Percentiles rank a stretch among this genome's conserved stretches.
These are phyloP conservation scores for Aspergillus candidus DNA, from an alignment of 2,329 filamentous ascomycete species.

Conservation along the genomic window DNA sequence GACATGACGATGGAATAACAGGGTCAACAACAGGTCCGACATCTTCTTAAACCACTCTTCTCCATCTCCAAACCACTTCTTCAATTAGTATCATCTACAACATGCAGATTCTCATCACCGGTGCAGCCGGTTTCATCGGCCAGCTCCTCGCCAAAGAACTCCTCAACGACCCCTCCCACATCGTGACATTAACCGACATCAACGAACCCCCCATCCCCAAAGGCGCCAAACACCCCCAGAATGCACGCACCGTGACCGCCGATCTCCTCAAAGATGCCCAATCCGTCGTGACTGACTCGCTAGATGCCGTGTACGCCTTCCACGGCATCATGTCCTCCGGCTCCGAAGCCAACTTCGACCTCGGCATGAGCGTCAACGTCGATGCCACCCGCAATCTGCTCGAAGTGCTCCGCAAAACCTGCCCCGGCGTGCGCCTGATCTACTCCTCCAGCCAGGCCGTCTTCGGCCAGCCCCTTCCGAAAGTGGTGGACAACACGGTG, in stretches of 20 bases:
- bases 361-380: conserved; percentile 56
- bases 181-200: conserved; percentile 54
- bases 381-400: conserved; percentile 53
- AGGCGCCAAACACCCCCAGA: conserved; percentile 44
- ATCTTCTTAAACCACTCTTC: background rate
- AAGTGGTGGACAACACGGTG: conserved; percentile 46
- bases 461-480: conserved; percentile 54
- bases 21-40: background rate
- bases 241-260: conserved; percentile 46
- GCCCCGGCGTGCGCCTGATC: conserved; percentile 52
- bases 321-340: conserved; percentile 64
- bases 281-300: conserved; percentile 35
- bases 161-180: conserved; percentile 43
- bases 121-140: conserved; percentile 59
- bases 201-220: conserved; percentile 47
- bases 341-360: conserved; percentile 55
- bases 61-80: background rate
- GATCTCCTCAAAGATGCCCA: conserved; percentile 47
- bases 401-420: conserved; percentile 45
- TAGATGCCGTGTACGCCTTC: conserved; percentile 55
- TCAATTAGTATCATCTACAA: background rate
- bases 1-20: conserved; percentile 9
- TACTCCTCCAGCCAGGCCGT: conserved; percentile 60
- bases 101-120: conserved; percentile 56
- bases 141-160: conserved; percentile 55